A percentile compares a stretch with the other conserved stretches of the same genome.
Conservation (phyloP, 805 yeast genomes). For the Isabelozyma gotoi region DNA sequence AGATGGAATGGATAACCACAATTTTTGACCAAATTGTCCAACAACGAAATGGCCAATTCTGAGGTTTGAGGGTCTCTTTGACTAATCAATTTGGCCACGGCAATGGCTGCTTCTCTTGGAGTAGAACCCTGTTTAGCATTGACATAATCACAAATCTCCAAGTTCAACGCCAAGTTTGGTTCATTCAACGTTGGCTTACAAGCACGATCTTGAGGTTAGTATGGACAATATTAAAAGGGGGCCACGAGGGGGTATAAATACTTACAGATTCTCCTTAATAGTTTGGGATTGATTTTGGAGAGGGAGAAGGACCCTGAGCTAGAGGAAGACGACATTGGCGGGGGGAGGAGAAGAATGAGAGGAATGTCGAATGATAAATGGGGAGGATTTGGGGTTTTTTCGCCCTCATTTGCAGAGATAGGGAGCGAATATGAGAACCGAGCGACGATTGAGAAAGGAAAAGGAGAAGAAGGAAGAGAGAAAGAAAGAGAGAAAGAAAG, state of each 20-base stretch:
- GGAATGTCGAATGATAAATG: neutral
- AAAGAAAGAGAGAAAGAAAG: neutral
- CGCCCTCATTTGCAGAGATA: neutral
- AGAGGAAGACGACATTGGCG: slow-evolving; percentile 11
- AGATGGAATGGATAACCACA: slow-evolving; percentile 97
- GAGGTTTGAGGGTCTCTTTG: slow-evolving; percentile 82
- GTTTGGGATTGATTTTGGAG: slow-evolving; percentile 46
- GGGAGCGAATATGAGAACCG: neutral
- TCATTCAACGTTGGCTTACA: slow-evolving; percentile 79
- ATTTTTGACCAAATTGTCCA: slow-evolving; percentile 92
- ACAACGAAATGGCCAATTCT: slow-evolving; percentile 74
- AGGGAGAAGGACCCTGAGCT: slow-evolving; percentile 34
- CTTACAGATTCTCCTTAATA: slow-evolving; percentile 45
- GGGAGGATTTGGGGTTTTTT: neutral
- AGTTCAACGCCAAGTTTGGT: slow-evolving; percentile 84
- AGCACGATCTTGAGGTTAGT: slow-evolving; percentile 59
- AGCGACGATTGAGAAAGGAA: neutral
- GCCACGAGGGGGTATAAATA: slow-evolving; percentile 6
- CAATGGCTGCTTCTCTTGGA: slow-evolving; percentile 89
- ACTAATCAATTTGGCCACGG: slow-evolving; percentile 79
- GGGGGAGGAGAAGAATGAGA: neutral
- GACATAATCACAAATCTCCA: slow-evolving; percentile 91
- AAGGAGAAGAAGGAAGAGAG: neutral
- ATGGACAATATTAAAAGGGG: too few species aligned
- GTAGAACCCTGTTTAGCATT: slow-evolving; percentile 88